Evolutionary conservation across 2,329 filamentous ascomycete species (phyloP), one percentile per base, ranked within the genome.

Genomic region (Juglanconis sp.): DNA sequence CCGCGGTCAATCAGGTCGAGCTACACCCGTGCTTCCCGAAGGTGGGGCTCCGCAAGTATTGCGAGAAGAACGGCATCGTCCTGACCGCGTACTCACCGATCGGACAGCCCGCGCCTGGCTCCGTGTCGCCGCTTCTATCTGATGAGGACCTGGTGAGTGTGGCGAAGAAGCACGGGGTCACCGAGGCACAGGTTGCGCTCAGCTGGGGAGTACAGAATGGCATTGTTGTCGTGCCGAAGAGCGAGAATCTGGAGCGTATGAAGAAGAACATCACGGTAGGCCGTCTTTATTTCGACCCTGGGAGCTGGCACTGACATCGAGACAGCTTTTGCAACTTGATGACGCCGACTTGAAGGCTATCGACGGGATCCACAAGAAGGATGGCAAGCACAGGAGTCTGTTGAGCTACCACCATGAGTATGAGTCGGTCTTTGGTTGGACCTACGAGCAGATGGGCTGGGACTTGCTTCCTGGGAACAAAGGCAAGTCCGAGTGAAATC

Each of bases 1-100:
- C 72, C 42, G 84, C 84, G 8, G 85, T 85, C 51, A 87, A 87
- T 77, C 85, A 88, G 71, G 77, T 86, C 66, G 85, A 87, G 70
- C 77, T 82, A 44, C 61, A 63, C 50, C 61, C 83, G 17, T 48
- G 42, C 35, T 79, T 86, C 70, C 83, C 83, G 59, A 80, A 79
- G 53, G 77, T 79, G 30, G 82, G 83, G 66, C 79, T 89, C 38
- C 73, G 87, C 66, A 76, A 81, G 60, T 89, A 85, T 78, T 79
- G 77, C 74, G 79, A 81, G 68, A 72, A 79, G 65, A 87, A 88
- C 75, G 79, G 80, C 67, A 89, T 90, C 67, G 79, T 87, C 75
- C 76, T 79, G 72, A 89, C 85, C 17, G 86, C 83, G 64, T 88
- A 89, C 78, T 87, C 84, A 36, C 77, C 79, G 63, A 77, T 80